These are phyloP conservation scores for Colletotrichum tanaceti DNA, from an alignment of 2,329 filamentous ascomycete genomes.

Conservation along the genomic window DNA sequence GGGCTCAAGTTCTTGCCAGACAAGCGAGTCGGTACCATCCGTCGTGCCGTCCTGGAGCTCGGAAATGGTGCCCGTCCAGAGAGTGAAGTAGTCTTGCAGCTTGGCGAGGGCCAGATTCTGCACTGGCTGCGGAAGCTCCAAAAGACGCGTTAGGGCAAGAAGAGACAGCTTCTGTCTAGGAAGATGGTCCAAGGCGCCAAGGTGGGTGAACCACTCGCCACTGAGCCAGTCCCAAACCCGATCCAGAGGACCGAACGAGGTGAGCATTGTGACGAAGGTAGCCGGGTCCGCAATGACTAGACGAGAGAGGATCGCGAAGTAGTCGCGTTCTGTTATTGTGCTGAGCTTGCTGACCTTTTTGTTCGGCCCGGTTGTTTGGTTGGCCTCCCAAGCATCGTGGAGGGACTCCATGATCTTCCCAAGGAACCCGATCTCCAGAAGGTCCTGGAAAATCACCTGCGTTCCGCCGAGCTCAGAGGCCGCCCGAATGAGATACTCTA, in stretches of 20 bases:
- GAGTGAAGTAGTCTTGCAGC: constrained; percentile 78
- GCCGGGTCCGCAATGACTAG: constrained; percentile 78
- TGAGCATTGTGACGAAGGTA: constrained; percentile 71
- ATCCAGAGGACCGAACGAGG: constrained; percentile 58
- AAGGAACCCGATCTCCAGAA: constrained; percentile 73
- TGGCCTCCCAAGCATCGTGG: constrained; percentile 76
- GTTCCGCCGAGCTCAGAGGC: constrained; percentile 74
- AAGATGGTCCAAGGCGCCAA: constrained; percentile 74
- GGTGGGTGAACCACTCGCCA: constrained; percentile 74
- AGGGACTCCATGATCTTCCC: constrained; percentile 73
- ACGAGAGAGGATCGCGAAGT: constrained; percentile 84
- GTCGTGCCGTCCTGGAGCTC: constrained; percentile 73
- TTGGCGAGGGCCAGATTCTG: constrained; percentile 68
- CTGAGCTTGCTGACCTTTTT: constrained; percentile 76
- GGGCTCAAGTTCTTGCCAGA: constrained; percentile 57
- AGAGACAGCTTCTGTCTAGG: constrained; percentile 78
- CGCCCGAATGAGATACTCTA: constrained; percentile 73
- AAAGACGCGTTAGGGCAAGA: constrained; percentile 76
- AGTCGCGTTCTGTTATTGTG: constrained; percentile 83
- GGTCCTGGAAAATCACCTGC: constrained; percentile 71
- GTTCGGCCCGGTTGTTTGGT: constrained; percentile 85
- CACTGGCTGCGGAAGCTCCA: constrained; percentile 71
- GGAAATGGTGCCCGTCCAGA: constrained; percentile 78
- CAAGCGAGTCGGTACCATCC: constrained; percentile 63
- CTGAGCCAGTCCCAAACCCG: constrained; percentile 70